phyloP scores from a whole-genome alignment of 108 stramenopile species.

The Cyclotella sp. region DNA sequence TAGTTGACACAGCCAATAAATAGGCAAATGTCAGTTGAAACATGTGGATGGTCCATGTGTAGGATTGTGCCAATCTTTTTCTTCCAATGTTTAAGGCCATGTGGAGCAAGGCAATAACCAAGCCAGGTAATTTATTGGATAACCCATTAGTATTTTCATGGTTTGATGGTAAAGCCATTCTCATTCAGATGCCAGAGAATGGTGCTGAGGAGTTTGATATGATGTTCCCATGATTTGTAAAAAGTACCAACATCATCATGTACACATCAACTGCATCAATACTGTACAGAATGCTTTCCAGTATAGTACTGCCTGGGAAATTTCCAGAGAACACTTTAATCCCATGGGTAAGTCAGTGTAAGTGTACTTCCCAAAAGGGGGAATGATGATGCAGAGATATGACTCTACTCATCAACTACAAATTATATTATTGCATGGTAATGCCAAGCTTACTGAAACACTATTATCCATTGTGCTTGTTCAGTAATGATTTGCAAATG shows the following conservation, averaged over 20 bases:
- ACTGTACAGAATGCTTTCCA: too few relatives aligned
- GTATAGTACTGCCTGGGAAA: constrained; percentile 41
- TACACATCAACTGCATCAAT: too few relatives aligned
- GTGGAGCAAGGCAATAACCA: constrained; percentile 60
- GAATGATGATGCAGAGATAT: too few relatives aligned
- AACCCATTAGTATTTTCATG: constrained; percentile 65
- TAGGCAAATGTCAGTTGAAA: constrained; percentile 23
- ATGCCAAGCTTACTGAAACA: constrained; percentile 35
- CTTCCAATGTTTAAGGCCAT: constrained; percentile 48
- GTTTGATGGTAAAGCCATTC: constrained; percentile 49
- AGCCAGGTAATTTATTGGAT: constrained; percentile 63
- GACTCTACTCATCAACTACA: too few relatives aligned
- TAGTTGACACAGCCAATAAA: constrained; percentile 54
- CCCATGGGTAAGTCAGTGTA: too few relatives aligned
- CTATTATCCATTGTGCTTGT: constrained; percentile 16
- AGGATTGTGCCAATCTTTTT: constrained; percentile 45
- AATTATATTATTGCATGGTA: constrained; percentile 41
- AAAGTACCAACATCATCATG: constrained; percentile 38
- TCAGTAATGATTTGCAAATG: constrained; percentile 1
- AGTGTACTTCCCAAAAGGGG: too few relatives aligned
- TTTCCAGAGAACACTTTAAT: too few relatives aligned
- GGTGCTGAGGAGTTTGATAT: too few relatives aligned
- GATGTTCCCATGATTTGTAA: too few relatives aligned
- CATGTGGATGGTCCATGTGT: constrained; percentile 25
- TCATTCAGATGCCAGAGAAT: constrained; percentile 25